phyloP scores from a whole-genome alignment of 257 asterid species.

The Capsicum baccatum region DNA sequence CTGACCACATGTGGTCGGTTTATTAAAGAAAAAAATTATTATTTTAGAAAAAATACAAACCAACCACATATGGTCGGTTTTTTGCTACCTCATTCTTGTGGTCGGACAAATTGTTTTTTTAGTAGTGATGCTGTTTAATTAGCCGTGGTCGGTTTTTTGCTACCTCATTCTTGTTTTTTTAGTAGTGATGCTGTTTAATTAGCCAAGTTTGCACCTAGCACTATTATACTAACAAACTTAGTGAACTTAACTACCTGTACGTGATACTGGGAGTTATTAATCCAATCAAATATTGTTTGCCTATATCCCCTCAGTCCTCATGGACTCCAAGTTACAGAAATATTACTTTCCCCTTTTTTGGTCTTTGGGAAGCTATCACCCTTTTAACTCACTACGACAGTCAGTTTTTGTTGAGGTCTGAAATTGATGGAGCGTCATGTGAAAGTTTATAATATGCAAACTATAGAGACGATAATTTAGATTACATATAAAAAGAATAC shows the following conservation, averaged over 20 bases:
- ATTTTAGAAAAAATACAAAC: too few species aligned
- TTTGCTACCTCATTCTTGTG: too few species aligned
- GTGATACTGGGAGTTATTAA: background rate
- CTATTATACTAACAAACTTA: background rate
- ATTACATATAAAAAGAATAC: too few species aligned
- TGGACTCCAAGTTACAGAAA: background rate
- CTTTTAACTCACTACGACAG: background rate
- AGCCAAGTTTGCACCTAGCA: background rate
- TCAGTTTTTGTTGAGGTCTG: too few species aligned
- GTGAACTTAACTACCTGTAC: background rate
- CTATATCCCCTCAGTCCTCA: background rate
- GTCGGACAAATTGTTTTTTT: too few species aligned
- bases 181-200: background rate
- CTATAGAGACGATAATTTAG: too few species aligned
- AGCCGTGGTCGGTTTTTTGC: background rate
- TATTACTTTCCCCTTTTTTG: background rate
- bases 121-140: background rate
- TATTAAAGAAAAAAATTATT: too few species aligned
- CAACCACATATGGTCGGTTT: too few species aligned
- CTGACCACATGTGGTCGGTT: too few species aligned
- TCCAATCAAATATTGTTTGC: background rate
- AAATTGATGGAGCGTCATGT: too few species aligned
- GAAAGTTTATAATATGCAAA: too few species aligned
- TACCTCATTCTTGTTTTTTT: too few species aligned
- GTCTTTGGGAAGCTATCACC: background rate